These are phyloP conservation scores for Monosporascus sp. DNA, from an alignment of 2,329 filamentous ascomycete genomes.

Conservation along the genomic window DNA sequence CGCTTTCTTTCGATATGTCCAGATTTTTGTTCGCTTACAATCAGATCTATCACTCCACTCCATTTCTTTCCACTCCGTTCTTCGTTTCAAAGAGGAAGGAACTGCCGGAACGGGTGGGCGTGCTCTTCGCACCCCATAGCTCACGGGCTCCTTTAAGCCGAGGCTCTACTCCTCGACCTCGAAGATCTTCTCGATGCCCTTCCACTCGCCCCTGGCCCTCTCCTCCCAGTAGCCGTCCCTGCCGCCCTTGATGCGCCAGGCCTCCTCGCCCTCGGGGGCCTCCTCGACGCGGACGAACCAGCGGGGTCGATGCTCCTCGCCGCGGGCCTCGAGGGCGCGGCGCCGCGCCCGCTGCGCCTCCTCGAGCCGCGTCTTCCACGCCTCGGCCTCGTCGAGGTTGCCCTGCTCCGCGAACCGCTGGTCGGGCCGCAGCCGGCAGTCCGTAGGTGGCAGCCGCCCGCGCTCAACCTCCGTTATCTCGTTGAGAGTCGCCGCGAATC, in stretches of 20 bases:
- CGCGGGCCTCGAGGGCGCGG: slow-evolving; percentile 67
- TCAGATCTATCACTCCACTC: too few species aligned
- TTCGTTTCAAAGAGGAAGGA: too few species aligned
- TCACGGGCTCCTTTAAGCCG: too few species aligned
- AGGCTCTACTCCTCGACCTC: slow-evolving; percentile 10
- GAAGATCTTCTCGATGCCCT: slow-evolving; percentile 23
- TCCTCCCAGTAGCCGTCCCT: slow-evolving; percentile 95
- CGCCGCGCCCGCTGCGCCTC: slow-evolving; percentile 76
- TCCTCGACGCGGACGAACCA: slow-evolving; percentile 79
- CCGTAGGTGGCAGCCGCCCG: slow-evolving; percentile 70
- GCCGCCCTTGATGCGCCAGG: slow-evolving; percentile 71
- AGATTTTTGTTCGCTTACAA: too few species aligned
- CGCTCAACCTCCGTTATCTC: slow-evolving; percentile 79
- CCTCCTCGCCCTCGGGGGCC: slow-evolving; percentile 54
- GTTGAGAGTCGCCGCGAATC: slow-evolving; percentile 81
- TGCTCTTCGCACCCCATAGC: too few species aligned
- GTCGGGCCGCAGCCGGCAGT: slow-evolving; percentile 79
- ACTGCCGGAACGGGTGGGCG: too few species aligned
- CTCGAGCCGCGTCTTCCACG: slow-evolving; percentile 75
- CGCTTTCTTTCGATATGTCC: too few species aligned
- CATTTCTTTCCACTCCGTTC: too few species aligned
- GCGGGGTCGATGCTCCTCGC: slow-evolving; percentile 65
- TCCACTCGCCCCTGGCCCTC: slow-evolving; percentile 39
- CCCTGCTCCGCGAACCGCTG: slow-evolving; percentile 81
- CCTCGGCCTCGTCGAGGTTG: slow-evolving; percentile 77